Percentiles rank a stretch among this genome's conserved stretches.
These are phyloP conservation scores for Neonectria neomacrospora DNA, from an alignment of 2,329 filamentous ascomycete species.

Conservation along the genomic window DNA sequence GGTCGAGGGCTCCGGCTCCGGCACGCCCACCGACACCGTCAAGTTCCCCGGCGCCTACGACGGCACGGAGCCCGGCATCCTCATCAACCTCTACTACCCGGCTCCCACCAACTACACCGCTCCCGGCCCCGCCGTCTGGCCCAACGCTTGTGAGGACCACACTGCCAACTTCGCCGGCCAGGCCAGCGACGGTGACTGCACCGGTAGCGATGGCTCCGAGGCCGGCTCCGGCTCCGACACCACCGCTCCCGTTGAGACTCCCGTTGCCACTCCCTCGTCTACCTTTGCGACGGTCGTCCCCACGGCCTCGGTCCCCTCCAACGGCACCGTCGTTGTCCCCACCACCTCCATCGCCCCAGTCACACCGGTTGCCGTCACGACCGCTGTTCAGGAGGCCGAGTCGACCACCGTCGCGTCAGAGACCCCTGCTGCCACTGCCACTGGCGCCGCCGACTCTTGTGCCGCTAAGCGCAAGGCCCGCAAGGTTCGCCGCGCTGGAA, in stretches of 20 bases:
- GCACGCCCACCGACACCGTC: constrained; percentile 44
- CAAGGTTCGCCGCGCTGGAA: constrained; percentile 29
- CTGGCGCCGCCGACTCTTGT: constrained; percentile 19
- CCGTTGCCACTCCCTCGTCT: constrained; percentile 22
- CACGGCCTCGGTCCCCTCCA: constrained; percentile 23
- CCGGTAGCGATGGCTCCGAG: constrained; percentile 26
- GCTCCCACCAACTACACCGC: constrained; percentile 47
- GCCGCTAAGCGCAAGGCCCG: constrained; percentile 27
- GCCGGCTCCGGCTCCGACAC: constrained; percentile 20
- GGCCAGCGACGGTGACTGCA: constrained; percentile 51
- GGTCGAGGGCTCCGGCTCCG: constrained; percentile 47
- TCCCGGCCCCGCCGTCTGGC: constrained; percentile 50
- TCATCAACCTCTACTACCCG: constrained; percentile 52
- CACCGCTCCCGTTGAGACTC: constrained; percentile 23
- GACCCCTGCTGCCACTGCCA: constrained; percentile 22
- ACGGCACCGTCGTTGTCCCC: constrained; percentile 10
- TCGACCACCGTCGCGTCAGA: constrained; percentile 17
- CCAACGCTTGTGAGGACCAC: constrained; percentile 50
- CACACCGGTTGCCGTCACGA: constrained; percentile 7
- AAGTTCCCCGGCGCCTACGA: constrained; percentile 49
- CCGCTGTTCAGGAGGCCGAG: constrained; percentile 14
- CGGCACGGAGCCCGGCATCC: constrained; percentile 48
- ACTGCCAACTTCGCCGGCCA: constrained; percentile 50
- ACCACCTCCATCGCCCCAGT: constrained; percentile 12
- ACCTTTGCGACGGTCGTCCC: constrained; percentile 29